Evolutionary conservation across 2,329 filamentous ascomycete genomes (phyloP), one percentile per base, ranked within the genome.

Genomic region (Cadophora gregata): DNA sequence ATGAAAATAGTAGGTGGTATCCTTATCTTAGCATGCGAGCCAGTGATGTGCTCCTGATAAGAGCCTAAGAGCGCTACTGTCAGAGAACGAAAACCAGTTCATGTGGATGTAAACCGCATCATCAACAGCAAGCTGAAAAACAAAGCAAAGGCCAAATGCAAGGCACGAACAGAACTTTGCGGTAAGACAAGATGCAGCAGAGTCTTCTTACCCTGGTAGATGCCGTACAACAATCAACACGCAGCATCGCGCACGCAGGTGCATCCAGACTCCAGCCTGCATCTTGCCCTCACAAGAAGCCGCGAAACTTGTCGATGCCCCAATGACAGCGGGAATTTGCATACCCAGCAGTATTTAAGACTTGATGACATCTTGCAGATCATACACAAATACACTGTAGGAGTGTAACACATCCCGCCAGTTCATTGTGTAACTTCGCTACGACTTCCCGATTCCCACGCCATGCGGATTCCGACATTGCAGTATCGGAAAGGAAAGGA

Each of bases 251-350:
- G 10, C 12, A 53, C 27, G n/a, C 25, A 31, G 5, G 8, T 55
- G 29, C 51, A 56, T 42, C 36, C 29, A 21, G 29, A 25, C 27
- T 42, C 36, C 51, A 21, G 29, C 51, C 27, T 21, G 29, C 19
- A 33, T 16, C 8, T 33, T 36, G 51, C 36, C 51, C 5, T 33
- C 31, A 6, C 31, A 56, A n/a, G n/a, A n/a, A n/a, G 51, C 51
- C 36, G 29, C 36, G 29, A 56, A 56, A 16, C 6, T 16, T 56
- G 51, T 56, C 51, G 36, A 33, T 56, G 33, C 21, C 51, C 51
- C 36, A 36, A 56, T 56, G 51, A 56, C 51, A 56, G 51, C 51
- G 51, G 51, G 29, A 56, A 3, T 33, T 33, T 10, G 51, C 51
- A 56, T 19, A 25, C 14, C 51, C 9, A 9, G 7, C 12, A 14